Evolutionary conservation across 768 basidiomycete species (phyloP).

Genomic region (Hebeloma cylindrosporum): DNA sequence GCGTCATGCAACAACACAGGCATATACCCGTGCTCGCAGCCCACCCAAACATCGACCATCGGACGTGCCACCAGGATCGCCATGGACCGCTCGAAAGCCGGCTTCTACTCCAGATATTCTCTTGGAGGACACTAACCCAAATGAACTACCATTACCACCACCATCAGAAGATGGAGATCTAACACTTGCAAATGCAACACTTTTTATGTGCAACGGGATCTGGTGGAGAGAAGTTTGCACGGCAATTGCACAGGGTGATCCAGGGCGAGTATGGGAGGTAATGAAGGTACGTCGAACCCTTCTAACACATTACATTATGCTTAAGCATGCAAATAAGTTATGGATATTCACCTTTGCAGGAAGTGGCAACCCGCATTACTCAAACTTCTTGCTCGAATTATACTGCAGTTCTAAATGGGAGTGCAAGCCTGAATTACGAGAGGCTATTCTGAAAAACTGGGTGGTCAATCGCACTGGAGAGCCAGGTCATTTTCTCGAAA

Average conservation of each 20-base stretch:
- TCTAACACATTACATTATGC: too few relatives aligned
- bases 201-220: constrained; percentile 23
- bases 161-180: constrained; percentile 7
- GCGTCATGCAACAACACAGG: not conserved
- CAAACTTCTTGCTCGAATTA: constrained; percentile 25
- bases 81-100: not conserved
- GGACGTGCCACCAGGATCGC: not conserved
- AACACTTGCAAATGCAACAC: constrained; percentile 20
- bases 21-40: constrained; percentile 2
- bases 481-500: constrained; percentile 23
- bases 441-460: constrained; percentile 29
- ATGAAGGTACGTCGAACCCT: too few relatives aligned
- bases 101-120: not conserved
- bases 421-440: constrained; percentile 11
- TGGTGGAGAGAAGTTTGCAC: constrained; percentile 24
- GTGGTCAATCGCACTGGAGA: constrained; percentile 28
- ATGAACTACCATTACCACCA: constrained; percentile 2
- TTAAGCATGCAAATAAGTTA: too few relatives aligned
- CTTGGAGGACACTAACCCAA: not conserved
- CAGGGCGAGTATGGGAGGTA: constrained; percentile 25
- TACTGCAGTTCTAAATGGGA: constrained; percentile 29
- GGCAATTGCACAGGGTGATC: constrained; percentile 25
- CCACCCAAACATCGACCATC: not conserved
- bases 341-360: constrained; percentile 29
- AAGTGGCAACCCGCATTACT: constrained; percentile 25